Conservation (phyloP, 1,139 yeast genomes). For the Debaryomyces sp. region DNA sequence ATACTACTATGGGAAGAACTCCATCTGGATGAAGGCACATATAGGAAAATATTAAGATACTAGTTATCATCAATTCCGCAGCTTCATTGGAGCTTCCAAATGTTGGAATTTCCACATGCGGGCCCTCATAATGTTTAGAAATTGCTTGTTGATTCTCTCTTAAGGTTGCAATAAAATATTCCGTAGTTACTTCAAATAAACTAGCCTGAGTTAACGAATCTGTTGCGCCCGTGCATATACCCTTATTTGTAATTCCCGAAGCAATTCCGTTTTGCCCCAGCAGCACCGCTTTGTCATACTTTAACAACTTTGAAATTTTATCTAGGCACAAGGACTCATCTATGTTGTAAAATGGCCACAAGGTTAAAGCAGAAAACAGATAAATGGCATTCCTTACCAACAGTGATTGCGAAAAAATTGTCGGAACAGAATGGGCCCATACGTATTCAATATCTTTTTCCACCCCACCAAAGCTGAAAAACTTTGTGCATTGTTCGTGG, state of each 20-base stretch:
- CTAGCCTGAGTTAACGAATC: neutral
- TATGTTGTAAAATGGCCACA: neutral
- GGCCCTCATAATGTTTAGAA: neutral
- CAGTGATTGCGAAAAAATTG: neutral
- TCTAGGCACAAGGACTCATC: neutral
- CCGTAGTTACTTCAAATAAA: neutral
- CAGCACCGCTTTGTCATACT: neutral
- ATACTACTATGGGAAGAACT: neutral
- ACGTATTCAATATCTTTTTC: neutral
- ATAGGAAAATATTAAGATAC: neutral
- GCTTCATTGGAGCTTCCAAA: neutral
- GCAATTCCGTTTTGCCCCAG: neutral
- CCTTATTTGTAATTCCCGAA: neutral
- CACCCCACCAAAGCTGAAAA: neutral
- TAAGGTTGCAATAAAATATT: neutral
- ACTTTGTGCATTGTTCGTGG: neutral
- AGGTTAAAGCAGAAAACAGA: neutral
- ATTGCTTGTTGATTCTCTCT: neutral
- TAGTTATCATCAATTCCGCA: neutral
- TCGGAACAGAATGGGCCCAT: neutral
- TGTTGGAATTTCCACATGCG: neutral
- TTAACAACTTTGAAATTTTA: neutral
- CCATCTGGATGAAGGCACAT: neutral
- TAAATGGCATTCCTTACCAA: neutral
- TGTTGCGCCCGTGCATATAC: neutral